These are phyloP conservation scores for Hypoxylon sp. DNA, from an alignment of 2,329 filamentous ascomycete genomes.

Conservation along the genomic window DNA sequence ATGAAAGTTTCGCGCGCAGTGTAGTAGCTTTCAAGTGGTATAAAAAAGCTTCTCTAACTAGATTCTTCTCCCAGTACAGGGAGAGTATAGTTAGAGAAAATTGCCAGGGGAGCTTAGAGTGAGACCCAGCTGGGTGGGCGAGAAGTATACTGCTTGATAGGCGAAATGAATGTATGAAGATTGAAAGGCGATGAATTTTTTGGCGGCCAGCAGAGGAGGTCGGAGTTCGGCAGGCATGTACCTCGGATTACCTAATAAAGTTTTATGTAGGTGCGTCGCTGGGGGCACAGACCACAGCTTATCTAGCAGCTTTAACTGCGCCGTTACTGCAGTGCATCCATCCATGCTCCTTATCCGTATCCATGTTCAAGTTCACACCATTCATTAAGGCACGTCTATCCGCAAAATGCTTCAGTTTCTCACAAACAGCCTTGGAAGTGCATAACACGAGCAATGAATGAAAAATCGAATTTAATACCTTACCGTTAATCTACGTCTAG, in stretches of 20 bases:
- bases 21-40: background rate
- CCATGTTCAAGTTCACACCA: background rate
- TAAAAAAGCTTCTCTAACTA: background rate
- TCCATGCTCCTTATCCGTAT: background rate
- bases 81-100: background rate
- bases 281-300: background rate
- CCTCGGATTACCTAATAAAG: conserved; percentile 15
- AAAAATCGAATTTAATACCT: conserved; percentile 2
- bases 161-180: conserved; percentile 4
- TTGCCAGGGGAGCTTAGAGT: background rate
- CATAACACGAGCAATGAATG: conserved; percentile 21
- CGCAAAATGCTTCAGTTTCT: conserved; percentile 21
- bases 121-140: background rate
- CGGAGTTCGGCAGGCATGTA: conserved; percentile 34
- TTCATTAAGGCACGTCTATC: background rate
- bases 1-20: conserved; percentile 24
- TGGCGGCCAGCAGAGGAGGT: conserved; percentile 18
- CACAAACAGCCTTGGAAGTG: background rate
- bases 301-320: background rate
- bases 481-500: background rate
- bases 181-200: conserved; percentile 28
- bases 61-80: conserved; percentile 2
- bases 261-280: background rate
- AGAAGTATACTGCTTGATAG: conserved; percentile 1
- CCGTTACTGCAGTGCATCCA: background rate